phyloP scores from a whole-genome alignment of 176 grass and related monocot species.

The Ampelocalamus luodianensis region DNA sequence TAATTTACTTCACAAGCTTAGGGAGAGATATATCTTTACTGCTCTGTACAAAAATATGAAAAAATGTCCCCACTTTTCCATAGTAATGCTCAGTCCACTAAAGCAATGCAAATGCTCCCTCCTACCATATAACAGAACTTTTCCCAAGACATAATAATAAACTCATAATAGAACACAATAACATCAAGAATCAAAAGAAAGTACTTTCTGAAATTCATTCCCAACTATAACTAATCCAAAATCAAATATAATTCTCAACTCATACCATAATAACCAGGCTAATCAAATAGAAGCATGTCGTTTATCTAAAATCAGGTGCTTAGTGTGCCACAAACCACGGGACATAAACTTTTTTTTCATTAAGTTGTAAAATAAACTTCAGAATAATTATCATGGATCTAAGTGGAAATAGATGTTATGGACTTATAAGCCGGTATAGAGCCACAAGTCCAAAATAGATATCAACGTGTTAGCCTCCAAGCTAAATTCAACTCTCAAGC shows the following conservation, averaged over 20 bases:
- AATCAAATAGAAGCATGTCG: not conserved
- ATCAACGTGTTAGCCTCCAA: slow-evolving; percentile 8
- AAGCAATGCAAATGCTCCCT: not conserved
- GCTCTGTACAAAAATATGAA: not conserved
- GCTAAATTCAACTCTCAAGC: slow-evolving; percentile 6
- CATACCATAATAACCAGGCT: slow-evolving; percentile 3
- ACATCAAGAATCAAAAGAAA: slow-evolving; percentile 6
- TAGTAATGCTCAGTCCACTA: not conserved
- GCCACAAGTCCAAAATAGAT: slow-evolving; percentile 15
- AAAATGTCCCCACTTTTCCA: not conserved
- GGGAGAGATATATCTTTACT: not conserved
- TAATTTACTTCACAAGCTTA: slow-evolving; percentile 19
- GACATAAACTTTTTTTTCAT: slow-evolving; percentile 1
- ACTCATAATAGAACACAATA: slow-evolving; percentile 10
- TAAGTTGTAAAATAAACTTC: slow-evolving; percentile 23
- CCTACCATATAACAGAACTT: not conserved
- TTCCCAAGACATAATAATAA: not conserved
- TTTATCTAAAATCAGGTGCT: slow-evolving; percentile 7
- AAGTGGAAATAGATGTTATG: slow-evolving; percentile 26
- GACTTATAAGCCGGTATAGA: not conserved
- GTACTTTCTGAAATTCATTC: slow-evolving; percentile 9
- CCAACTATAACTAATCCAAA: slow-evolving; percentile 1
- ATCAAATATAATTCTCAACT: slow-evolving; percentile 5
- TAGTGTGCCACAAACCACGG: not conserved
- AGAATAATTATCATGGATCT: not conserved